Evolutionary conservation across 1,284 basidiomycete species (phyloP).

Genomic region (Trametes versicolor): DNA sequence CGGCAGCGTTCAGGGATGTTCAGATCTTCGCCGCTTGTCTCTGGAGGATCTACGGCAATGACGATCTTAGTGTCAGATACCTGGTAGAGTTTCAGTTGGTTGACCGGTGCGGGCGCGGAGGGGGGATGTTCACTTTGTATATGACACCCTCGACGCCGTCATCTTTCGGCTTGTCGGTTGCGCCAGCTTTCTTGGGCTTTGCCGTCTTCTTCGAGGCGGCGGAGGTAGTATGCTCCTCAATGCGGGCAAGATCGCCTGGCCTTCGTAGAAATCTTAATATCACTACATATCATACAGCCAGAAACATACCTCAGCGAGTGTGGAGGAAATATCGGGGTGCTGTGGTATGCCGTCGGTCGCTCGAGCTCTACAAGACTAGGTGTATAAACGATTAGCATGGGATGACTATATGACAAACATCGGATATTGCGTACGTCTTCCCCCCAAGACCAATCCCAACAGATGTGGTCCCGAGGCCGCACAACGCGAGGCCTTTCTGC

Average conservation of each 20-base stretch:
- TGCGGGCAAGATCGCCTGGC: slow-evolving; percentile 81
- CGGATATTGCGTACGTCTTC: slow-evolving; percentile 73
- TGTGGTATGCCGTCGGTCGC: slow-evolving; percentile 83
- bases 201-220: slow-evolving; percentile 55
- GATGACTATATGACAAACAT: background rate
- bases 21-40: slow-evolving; percentile 66
- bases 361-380: slow-evolving; percentile 87
- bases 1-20: slow-evolving; percentile 87
- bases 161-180: slow-evolving; percentile 46
- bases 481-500: slow-evolving; percentile 85
- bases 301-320: slow-evolving; percentile 79
- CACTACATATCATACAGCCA: slow-evolving; percentile 9
- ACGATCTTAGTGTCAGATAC: slow-evolving; percentile 82
- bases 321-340: slow-evolving; percentile 77
- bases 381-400: background rate
- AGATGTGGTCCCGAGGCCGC: slow-evolving; percentile 74
- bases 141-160: slow-evolving; percentile 77
- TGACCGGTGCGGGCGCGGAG: background rate
- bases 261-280: slow-evolving; percentile 28
- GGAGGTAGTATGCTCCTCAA: slow-evolving; percentile 72
- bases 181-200: slow-evolving; percentile 55
- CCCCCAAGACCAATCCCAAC: slow-evolving; percentile 89
- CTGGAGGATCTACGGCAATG: slow-evolving; percentile 75
- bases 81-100: slow-evolving; percentile 46
- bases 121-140: slow-evolving; percentile 64